These are phyloP conservation scores for Cymbopogon citratus DNA, from an alignment of 176 grass and related monocot genomes.

Conservation along the genomic window DNA sequence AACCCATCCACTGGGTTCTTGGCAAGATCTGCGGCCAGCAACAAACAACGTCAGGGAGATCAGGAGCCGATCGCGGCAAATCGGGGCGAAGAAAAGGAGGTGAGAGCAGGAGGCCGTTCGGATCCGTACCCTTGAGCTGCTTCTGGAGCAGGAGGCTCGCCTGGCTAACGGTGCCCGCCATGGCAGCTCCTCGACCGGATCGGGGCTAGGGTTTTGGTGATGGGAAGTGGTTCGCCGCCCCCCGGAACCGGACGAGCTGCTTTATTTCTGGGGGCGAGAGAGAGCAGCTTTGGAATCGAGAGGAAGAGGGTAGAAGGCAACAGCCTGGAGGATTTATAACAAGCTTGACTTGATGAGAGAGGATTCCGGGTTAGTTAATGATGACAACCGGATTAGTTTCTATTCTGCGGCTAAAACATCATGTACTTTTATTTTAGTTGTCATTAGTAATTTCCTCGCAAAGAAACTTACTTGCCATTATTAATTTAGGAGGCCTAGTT, in stretches of 20 bases:
- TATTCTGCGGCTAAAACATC: not conserved
- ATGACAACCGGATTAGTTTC: slow-evolving; percentile 11
- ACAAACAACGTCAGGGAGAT: not conserved
- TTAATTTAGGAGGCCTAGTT: not conserved
- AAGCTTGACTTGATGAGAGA: not conserved
- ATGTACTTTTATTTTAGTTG: not conserved
- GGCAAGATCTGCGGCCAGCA: no score
- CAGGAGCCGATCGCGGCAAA: slow-evolving; percentile 28
- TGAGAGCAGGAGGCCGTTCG: not conserved
- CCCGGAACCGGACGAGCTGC: slow-evolving; percentile 41
- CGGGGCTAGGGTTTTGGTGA: slow-evolving; percentile 47
- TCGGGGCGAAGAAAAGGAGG: not conserved
- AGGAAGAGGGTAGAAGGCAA: not conserved
- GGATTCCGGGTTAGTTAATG: not conserved
- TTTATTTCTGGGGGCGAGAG: slow-evolving; percentile 43
- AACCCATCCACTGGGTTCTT: slow-evolving; percentile 23
- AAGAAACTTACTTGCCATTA: not conserved
- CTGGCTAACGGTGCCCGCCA: slow-evolving; percentile 62
- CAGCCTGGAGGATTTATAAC: slow-evolving; percentile 31
- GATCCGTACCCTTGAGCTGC: slow-evolving; percentile 86
- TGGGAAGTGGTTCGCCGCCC: slow-evolving; percentile 27
- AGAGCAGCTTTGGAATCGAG: slow-evolving; percentile 27
- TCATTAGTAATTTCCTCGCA: not conserved
- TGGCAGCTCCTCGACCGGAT: slow-evolving; percentile 60
- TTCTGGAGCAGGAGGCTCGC: slow-evolving; percentile 89